Evolutionary conservation across 768 basidiomycete genomes (phyloP), one percentile per base, ranked within the genome.

Genomic region (Tylopilus rubrobrunneus): DNA sequence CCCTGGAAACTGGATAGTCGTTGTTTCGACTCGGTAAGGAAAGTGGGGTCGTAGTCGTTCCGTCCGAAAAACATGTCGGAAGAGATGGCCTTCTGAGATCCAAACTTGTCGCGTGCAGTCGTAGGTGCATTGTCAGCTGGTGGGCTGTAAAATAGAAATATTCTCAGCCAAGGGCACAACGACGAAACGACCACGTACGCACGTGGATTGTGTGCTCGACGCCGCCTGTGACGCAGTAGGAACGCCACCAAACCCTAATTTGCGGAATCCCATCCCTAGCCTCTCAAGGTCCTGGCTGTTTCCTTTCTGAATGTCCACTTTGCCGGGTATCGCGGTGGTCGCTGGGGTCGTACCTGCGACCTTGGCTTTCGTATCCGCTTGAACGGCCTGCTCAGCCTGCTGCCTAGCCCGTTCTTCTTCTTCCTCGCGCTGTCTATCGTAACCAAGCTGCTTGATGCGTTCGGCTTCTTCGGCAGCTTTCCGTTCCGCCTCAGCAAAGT

Each of bases 21-120:
- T 11, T 79, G 72, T 64, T 92, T 88, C 6, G 94, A 94, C 72
- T 98, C 93, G 44, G 76, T 72, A 40, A 80, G 63, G 4, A 83
- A 77, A 36, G 69, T 63, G 2, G 91, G 83, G 66, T 98, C 95
- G 72, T 97, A 98, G 21, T 84, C 70, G 46, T 89, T 88, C 40
- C 96, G 82, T 23, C 87, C 92, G 68, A 98, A 98, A 76, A 87
- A 98, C 90, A 94, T 93, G 66, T 98, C 97, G 4, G 93, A 96
- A 6, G 95, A 98, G 68, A 99, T 99, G 50, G 83, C 93, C 67
- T 98, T 99, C 68, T 98, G 97, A 55, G 65, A 70, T 2, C 92
- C 91, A 68, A 98, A 99, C 62, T 90, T 92, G 8, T 95, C 88
- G 53, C 94, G 84, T 1, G 97, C 96, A 17, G 81, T 82, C 5